These are phyloP conservation scores for Sporothrix luriei DNA, from an alignment of 2,329 filamentous ascomycete species.

Conservation along the genomic window DNA sequence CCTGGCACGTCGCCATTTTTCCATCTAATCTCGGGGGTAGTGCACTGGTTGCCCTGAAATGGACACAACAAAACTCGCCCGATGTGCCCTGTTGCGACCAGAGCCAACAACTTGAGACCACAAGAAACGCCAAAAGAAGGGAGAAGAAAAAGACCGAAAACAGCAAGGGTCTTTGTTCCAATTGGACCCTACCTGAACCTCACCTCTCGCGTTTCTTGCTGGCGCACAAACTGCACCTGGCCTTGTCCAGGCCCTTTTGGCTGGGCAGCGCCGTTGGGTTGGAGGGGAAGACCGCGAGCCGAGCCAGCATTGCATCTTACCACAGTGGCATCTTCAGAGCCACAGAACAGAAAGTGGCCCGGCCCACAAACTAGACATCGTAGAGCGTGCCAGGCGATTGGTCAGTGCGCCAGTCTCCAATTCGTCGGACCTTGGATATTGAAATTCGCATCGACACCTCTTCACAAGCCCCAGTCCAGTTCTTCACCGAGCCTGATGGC, in stretches of 20 bases:
- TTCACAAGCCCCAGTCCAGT: neutral
- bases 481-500: slow-evolving; percentile 11
- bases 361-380: neutral
- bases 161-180: slow-evolving; percentile 8
- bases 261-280: slow-evolving; percentile 14
- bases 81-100: slow-evolving; percentile 15
- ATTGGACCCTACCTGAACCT: neutral
- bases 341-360: slow-evolving; percentile 3
- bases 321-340: slow-evolving; percentile 11
- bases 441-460: neutral
- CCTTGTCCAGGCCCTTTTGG: slow-evolving; percentile 5
- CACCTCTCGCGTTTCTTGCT: slow-evolving; percentile 15
- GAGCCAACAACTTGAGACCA: neutral
- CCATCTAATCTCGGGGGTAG: neutral
- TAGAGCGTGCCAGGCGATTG: too few species aligned
- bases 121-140: neutral
- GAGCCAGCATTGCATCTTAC: slow-evolving; percentile 19
- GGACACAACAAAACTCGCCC: slow-evolving; percentile 17
- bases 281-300: slow-evolving; percentile 30
- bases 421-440: neutral
- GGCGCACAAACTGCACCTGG: slow-evolving; percentile 3
- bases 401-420: slow-evolving; percentile 6
- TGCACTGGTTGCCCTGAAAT: neutral
- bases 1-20: neutral
- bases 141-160: slow-evolving; percentile 7